Conservation (phyloP, 805 yeast species). For the Candida manassasensis region DNA sequence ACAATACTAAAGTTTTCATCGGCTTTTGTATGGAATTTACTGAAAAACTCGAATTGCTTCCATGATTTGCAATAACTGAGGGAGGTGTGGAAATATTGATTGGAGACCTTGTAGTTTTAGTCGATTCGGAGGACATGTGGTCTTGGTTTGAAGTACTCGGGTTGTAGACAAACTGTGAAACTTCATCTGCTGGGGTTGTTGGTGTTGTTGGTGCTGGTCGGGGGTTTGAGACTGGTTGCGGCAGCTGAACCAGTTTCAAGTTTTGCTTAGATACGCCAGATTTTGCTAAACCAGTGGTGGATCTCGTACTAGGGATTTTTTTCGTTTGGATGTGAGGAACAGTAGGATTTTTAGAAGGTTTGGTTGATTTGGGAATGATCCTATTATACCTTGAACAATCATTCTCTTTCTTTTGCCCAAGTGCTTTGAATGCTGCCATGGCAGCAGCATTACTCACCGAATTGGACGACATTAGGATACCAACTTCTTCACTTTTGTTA, state of each 20-base stretch:
- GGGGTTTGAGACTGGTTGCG: too few relatives aligned
- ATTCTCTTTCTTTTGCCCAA: slow-evolving; percentile 7
- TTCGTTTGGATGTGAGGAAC: too few relatives aligned
- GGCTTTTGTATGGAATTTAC: too few relatives aligned
- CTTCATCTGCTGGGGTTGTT: too few relatives aligned
- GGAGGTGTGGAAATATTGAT: background rate
- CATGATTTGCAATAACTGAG: background rate
- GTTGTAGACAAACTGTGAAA: too few relatives aligned
- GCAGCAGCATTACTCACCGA: slow-evolving; percentile 42
- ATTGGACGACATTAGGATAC: slow-evolving; percentile 8
- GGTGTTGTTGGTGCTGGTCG: too few relatives aligned
- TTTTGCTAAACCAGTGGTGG: too few relatives aligned
- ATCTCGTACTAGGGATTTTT: too few relatives aligned
- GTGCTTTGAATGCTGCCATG: slow-evolving; percentile 37
- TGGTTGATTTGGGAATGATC: slow-evolving; percentile 2
- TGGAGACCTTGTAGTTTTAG: background rate
- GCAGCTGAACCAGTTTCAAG: too few relatives aligned
- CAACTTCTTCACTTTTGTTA: too few relatives aligned
- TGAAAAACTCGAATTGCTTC: slow-evolving; percentile 1
- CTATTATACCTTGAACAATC: slow-evolving; percentile 2
- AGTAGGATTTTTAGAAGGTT: background rate
- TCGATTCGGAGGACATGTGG: background rate
- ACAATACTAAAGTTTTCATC: too few relatives aligned
- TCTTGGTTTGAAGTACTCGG: background rate
- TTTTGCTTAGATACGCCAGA: too few relatives aligned